Base-by-base conservation (phyloP, 805 yeast species). In the Jamesozyma hellenica region DNA sequence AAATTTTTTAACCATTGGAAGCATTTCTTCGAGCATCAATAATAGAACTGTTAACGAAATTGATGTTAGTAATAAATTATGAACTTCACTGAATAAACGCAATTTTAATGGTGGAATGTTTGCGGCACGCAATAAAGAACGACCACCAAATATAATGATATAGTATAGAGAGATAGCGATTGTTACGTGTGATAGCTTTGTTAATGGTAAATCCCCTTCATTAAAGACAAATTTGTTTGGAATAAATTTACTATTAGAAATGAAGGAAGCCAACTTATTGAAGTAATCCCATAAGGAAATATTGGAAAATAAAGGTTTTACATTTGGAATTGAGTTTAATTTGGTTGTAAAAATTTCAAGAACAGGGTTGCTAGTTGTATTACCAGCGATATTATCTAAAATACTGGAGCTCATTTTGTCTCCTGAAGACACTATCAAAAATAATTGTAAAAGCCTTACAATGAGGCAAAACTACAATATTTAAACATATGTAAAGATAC, bases 121-220 rank as follows among this genome's bases (percentile, higher is more conserved):
- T 34, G 70, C 61, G 34, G 69, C 65, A 42, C 66, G 65, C 62
- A 82, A 68, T 35, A 83, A 50, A 37, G 63, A 66, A 53, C 85
- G 78, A 40, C 96, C 96, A 45, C 95, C 94, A 58, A 87, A 85
- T 44, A 88, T 81, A 34, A 83, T 71, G 32, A 76, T 57, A 58
- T 90, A 88, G 69, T 88, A 88, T 13, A 71, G 53, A 19, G 69
- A 65, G 47, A 87, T 80, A 39, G 73, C 75, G 4, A 61, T 55
- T 19, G 71, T 55, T 11, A 80, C 87, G 41, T 73, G 76, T 42
- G 63, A 64, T 32, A 75, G 71, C 47, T 77, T 76, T 39, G 82
- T 82, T 52, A 86, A 59, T 39, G 82, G 79, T 1, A 87, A 74
- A 43, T 73, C 55, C 52, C 77, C 75, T 52, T 75, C 72, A 37